phyloP scores from a whole-genome alignment of 768 basidiomycete genomes.

The Russula brevipes region DNA sequence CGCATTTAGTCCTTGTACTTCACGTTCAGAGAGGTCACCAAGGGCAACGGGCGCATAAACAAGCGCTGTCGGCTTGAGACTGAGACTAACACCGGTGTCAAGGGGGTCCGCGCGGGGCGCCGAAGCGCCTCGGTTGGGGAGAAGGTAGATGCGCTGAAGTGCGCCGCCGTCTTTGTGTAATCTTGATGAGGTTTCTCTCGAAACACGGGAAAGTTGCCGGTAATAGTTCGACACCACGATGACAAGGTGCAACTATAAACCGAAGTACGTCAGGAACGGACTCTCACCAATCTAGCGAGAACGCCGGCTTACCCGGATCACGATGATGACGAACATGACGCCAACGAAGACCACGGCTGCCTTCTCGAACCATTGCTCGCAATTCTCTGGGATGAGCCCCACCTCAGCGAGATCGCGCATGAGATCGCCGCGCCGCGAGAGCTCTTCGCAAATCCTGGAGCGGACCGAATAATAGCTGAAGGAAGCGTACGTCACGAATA shows the following conservation, averaged over 20 bases:
- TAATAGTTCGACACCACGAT: conserved; percentile 67
- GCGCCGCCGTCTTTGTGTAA: conserved; percentile 30
- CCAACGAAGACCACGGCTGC: conserved; percentile 55
- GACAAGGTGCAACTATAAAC: conserved; percentile 63
- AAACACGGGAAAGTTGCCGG: conserved; percentile 46
- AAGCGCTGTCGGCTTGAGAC: conserved; percentile 26
- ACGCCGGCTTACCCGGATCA: conserved; percentile 59
- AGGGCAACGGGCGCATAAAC: conserved; percentile 73
- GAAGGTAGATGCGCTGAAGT: conserved; percentile 59
- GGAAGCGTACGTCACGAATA: conserved; percentile 52
- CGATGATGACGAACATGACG: conserved; percentile 54
- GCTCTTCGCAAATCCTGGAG: conserved; percentile 63
- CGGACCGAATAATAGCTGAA: conserved; percentile 51
- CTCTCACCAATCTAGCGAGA: neutral
- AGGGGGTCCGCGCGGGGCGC: conserved; percentile 25
- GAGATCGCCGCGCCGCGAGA: conserved; percentile 70
- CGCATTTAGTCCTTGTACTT: conserved; percentile 46
- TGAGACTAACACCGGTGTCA: neutral
- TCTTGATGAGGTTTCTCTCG: conserved; percentile 27
- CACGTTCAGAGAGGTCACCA: conserved; percentile 47
- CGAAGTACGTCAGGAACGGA: neutral
- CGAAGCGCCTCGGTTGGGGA: conserved; percentile 39
- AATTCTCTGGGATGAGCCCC: conserved; percentile 73
- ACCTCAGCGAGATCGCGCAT: conserved; percentile 64
- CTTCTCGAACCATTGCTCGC: conserved; percentile 72